Evolutionary conservation across 73 alveolate species (phyloP).

Genomic region (Symbiodinium natans): DNA sequence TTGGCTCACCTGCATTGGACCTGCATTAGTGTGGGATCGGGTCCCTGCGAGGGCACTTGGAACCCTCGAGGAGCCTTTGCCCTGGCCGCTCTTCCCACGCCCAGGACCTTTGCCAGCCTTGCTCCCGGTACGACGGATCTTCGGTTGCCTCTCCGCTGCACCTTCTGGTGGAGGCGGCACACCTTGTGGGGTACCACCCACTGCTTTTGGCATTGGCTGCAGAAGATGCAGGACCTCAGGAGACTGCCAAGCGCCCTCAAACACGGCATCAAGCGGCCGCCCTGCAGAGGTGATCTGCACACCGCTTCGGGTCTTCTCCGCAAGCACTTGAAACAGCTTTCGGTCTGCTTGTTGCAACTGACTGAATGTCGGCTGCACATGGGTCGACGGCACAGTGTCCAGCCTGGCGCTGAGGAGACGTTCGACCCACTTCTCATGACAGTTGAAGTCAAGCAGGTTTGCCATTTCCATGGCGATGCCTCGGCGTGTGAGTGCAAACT

Average conservation of each 20-base stretch:
- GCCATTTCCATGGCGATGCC: conserved; percentile 1
- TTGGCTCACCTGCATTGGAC: background rate
- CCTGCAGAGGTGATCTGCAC: background rate
- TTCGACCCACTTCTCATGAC: background rate
- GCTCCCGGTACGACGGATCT: background rate
- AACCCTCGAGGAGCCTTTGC: background rate
- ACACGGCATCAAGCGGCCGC: background rate
- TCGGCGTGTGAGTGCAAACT: background rate
- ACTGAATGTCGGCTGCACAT: background rate
- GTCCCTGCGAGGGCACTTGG: background rate
- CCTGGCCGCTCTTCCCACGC: background rate
- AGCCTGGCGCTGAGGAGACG: background rate
- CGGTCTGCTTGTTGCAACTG: conserved; percentile 10
- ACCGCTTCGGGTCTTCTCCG: background rate
- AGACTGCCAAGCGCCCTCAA: background rate
- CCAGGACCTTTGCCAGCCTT: background rate
- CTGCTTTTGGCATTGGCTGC: conserved; percentile 4
- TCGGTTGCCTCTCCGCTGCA: background rate
- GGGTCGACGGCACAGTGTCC: background rate
- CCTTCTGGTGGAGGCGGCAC: background rate
- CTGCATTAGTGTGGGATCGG: background rate
- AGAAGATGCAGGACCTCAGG: background rate
- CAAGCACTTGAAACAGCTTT: background rate
- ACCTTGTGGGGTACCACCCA: too few species aligned
- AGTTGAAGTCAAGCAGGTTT: background rate